Conservation (phyloP, 2,329 filamentous ascomycete genomes). For the Apiospora hydei region DNA sequence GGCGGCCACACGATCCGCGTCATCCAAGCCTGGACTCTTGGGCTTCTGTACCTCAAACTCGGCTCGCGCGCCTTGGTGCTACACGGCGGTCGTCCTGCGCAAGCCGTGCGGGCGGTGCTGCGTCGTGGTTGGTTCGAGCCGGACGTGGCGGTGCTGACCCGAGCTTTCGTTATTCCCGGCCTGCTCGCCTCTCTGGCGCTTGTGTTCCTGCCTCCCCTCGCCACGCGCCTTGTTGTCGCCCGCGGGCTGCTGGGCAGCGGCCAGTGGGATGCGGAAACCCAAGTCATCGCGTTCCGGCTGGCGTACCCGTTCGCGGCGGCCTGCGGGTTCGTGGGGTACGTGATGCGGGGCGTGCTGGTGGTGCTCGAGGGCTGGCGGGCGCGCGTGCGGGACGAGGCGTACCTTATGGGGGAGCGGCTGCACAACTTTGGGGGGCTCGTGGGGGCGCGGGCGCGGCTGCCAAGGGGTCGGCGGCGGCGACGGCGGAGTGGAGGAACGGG, state of each 20-base stretch:
- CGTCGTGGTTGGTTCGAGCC: conserved; percentile 80
- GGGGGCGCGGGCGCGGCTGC: background rate
- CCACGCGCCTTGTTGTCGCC: background rate
- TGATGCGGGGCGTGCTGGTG: conserved; percentile 60
- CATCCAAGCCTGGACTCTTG: conserved; percentile 93
- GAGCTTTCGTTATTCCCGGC: conserved; percentile 84
- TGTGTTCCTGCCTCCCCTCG: conserved; percentile 49
- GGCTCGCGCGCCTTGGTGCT: conserved; percentile 72
- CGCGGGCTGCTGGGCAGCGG: background rate
- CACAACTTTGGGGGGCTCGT: conserved; percentile 74
- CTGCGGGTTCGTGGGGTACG: conserved; percentile 53
- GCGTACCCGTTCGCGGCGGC: conserved; percentile 75
- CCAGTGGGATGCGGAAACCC: conserved; percentile 1
- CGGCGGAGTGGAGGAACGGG: conserved; percentile 23
- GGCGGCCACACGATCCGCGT: conserved; percentile 77
- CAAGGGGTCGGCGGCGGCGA: background rate
- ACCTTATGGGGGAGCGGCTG: conserved; percentile 90
- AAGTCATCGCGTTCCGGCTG: conserved; percentile 56
- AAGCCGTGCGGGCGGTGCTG: conserved; percentile 77
- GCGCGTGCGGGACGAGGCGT: conserved; percentile 91
- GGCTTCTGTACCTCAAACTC: conserved; percentile 88
- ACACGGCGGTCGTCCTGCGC: conserved; percentile 73
- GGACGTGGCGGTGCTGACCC: conserved; percentile 79
- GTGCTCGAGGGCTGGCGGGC: conserved; percentile 79
- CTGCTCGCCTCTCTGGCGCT: conserved; percentile 67